These are phyloP conservation scores for Whalleya microplaca DNA, from an alignment of 2,329 filamentous ascomycete genomes.

Conservation along the genomic window DNA sequence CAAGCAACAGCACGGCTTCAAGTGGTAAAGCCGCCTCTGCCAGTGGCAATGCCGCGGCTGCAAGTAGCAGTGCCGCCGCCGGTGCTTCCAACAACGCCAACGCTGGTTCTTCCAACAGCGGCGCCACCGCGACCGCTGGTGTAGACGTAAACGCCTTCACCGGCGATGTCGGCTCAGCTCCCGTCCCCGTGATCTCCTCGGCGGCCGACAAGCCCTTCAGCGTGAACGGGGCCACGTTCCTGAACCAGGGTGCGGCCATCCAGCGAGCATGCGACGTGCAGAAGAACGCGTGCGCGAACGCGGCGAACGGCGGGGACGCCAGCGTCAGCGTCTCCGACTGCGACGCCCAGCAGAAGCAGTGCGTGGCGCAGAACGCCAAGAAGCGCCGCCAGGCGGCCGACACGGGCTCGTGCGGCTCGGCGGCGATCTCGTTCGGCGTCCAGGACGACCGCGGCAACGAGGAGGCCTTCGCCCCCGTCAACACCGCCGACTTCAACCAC, in stretches of 20 bases:
- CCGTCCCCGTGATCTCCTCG: slow-evolving; percentile 45
- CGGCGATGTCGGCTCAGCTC: slow-evolving; percentile 46
- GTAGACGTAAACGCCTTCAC: slow-evolving; percentile 51
- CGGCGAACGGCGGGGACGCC: slow-evolving; percentile 48
- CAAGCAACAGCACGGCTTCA: slow-evolving; percentile 14
- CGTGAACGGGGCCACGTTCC: slow-evolving; percentile 60
- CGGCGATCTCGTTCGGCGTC: slow-evolving; percentile 52
- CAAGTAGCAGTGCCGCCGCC: slow-evolving; percentile 5
- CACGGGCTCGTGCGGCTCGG: slow-evolving; percentile 52
- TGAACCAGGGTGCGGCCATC: slow-evolving; percentile 48
- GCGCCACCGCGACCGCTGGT: slow-evolving; percentile 27
- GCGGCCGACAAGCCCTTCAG: slow-evolving; percentile 48
- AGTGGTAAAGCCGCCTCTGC: slow-evolving; percentile 4
- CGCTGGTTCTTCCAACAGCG: slow-evolving; percentile 2
- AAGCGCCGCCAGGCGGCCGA: slow-evolving; percentile 37
- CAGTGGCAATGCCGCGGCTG: slow-evolving; percentile 3
- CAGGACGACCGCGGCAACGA: slow-evolving; percentile 53
- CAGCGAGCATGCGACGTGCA: slow-evolving; percentile 54
- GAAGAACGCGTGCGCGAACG: slow-evolving; percentile 54
- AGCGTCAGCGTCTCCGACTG: slow-evolving; percentile 45
- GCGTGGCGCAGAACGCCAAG: slow-evolving; percentile 30
- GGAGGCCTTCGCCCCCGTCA: slow-evolving; percentile 45
- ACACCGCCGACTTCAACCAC: slow-evolving; percentile 52
- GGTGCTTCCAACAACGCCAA: slow-evolving; percentile 5
- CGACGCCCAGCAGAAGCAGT: slow-evolving; percentile 46